phyloP scores from a whole-genome alignment of 345 rosid genomes.

The Populus deltoides region DNA sequence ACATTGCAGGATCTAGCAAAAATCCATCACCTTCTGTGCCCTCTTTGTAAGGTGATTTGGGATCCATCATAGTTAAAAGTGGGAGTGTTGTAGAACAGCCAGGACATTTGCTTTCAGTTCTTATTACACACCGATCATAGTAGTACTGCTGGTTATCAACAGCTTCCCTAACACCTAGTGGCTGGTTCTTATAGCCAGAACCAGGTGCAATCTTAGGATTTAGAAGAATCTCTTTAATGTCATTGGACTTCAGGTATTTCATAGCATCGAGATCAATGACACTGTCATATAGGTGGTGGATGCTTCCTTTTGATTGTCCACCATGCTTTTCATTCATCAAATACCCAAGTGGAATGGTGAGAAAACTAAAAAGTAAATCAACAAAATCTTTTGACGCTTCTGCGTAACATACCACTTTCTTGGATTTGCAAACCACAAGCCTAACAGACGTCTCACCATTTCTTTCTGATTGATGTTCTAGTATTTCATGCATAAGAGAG shows the following conservation, averaged over 20 bases:
- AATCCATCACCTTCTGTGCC: neutral
- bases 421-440: slow-evolving; percentile 25
- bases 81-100: rapidly evolving
- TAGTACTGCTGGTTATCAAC: neutral
- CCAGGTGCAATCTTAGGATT: slow-evolving; percentile 18
- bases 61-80: slow-evolving; percentile 10
- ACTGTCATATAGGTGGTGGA: slow-evolving; percentile 11
- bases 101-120: neutral
- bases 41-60: neutral
- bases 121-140: too few relatives aligned
- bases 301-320: neutral
- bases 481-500: neutral
- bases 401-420: slow-evolving; percentile 16
- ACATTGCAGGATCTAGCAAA: slow-evolving; percentile 1
- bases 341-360: slow-evolving; percentile 29
- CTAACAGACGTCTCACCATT: slow-evolving; percentile 5
- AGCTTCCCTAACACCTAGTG: slow-evolving; percentile 6
- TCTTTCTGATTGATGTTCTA: neutral
- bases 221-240: slow-evolving; percentile 4
- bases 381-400: slow-evolving; percentile 28
- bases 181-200: slow-evolving; percentile 9
- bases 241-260: slow-evolving; percentile 10
- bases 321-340: slow-evolving; percentile 10
- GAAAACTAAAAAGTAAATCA: slow-evolving; percentile 34
- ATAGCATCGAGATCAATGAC: slow-evolving; percentile 5